phyloP scores from a whole-genome alignment of 352 stramenopile species.

The Plasmopara viticola region DNA sequence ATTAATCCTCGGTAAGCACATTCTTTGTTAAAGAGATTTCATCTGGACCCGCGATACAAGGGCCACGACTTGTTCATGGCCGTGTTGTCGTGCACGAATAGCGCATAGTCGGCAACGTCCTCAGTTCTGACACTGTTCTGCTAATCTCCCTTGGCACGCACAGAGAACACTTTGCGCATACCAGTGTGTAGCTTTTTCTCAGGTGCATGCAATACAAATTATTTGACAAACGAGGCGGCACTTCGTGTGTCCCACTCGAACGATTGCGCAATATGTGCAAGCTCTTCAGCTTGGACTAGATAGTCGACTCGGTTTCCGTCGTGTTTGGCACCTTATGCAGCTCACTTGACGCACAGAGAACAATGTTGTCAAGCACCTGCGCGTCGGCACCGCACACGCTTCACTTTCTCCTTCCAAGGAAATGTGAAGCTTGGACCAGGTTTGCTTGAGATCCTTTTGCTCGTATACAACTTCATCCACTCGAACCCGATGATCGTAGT shows the following conservation, averaged over 20 bases:
- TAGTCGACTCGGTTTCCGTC: background rate
- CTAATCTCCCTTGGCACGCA: background rate
- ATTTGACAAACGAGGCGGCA: background rate
- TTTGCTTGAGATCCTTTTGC: too few relatives aligned
- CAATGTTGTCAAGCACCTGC: conserved; percentile 1
- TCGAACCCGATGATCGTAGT: too few relatives aligned
- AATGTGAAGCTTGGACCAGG: background rate
- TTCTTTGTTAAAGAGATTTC: background rate
- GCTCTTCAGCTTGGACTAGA: background rate
- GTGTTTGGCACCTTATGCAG: background rate
- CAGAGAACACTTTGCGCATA: background rate
- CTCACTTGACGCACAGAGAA: background rate
- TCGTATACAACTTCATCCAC: too few relatives aligned
- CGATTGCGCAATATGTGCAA: background rate
- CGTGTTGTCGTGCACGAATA: background rate
- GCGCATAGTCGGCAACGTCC: background rate
- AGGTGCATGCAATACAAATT: background rate
- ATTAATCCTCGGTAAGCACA: background rate
- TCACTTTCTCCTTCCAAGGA: background rate
- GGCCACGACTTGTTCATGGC: background rate
- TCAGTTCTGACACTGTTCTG: background rate
- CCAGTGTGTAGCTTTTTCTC: background rate
- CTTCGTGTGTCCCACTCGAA: background rate
- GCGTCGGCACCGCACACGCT: background rate
- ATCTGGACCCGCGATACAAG: background rate